Evolutionary conservation across 108 stramenopile species (phyloP).

Genomic region (Fragilaria crotonensis): DNA sequence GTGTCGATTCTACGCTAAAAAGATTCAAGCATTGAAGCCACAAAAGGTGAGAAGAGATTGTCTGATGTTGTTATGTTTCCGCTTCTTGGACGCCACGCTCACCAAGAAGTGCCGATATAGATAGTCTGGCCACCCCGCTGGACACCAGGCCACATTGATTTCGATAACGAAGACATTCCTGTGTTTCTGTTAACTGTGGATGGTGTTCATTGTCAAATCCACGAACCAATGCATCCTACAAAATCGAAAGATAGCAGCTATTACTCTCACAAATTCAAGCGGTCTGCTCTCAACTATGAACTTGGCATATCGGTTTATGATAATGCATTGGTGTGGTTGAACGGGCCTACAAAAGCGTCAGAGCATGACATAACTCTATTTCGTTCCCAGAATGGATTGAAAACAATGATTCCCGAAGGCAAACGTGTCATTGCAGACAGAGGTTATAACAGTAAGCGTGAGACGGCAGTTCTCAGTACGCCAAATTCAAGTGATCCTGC

Average conservation of each 20-base stretch:
- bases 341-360: slow-evolving; percentile 30
- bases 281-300: no score
- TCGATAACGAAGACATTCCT: not conserved
- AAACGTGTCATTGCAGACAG: slow-evolving; percentile 12
- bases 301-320: no score
- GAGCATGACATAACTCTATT: slow-evolving; percentile 25
- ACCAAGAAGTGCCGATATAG: not conserved
- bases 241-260: no score
- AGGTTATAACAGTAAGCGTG: slow-evolving; percentile 8
- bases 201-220: not conserved
- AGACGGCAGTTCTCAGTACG: not conserved
- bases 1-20: not conserved
- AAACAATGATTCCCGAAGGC: not conserved
- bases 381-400: slow-evolving; percentile 14
- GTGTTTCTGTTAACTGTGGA: not conserved
- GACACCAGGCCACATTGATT: not conserved
- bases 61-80: not conserved
- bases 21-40: not conserved
- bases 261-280: no score
- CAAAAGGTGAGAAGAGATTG: not conserved
- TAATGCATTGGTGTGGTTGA: no score
- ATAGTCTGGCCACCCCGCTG: not conserved
- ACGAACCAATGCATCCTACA: no score
- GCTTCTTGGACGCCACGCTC: no score
- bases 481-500: not conserved